These are phyloP conservation scores for Vaccinium corymbosum DNA, from an alignment of 148 eudicot genomes.

Conservation along the genomic window DNA sequence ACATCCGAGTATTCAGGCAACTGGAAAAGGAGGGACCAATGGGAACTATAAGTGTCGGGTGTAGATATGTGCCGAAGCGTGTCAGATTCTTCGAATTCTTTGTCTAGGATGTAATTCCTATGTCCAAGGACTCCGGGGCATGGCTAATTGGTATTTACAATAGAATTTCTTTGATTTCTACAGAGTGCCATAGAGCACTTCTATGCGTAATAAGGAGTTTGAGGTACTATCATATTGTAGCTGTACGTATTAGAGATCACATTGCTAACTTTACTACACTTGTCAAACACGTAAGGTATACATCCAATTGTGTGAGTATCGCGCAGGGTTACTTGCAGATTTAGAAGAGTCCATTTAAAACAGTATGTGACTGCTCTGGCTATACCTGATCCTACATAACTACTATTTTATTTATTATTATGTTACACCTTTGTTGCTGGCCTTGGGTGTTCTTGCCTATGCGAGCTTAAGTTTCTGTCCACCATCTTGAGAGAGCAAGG, in stretches of 20 bases:
- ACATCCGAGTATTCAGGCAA: background rate
- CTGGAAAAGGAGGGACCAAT: background rate
- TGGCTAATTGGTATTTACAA: background rate
- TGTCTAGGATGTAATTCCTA: background rate
- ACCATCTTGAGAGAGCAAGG: background rate
- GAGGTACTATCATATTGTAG: background rate
- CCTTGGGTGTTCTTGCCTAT: background rate
- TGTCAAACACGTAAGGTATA: background rate
- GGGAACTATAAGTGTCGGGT: background rate
- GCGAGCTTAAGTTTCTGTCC: conserved; percentile 5
- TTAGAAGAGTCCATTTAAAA: background rate
- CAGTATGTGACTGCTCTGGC: background rate
- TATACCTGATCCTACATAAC: background rate
- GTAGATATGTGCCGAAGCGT: background rate
- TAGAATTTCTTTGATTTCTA: background rate
- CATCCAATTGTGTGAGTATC: background rate
- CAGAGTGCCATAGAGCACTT: background rate
- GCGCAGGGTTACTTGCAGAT: background rate
- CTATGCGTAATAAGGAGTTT: background rate
- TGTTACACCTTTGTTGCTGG: background rate
- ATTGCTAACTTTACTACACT: background rate
- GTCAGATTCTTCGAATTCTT: background rate
- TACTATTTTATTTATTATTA: background rate
- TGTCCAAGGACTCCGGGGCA: background rate
- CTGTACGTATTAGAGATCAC: background rate